Evolutionary conservation across 2,329 filamentous ascomycete species (phyloP), one percentile per base, ranked within the genome.

Genomic region (Penicillium sp.): DNA sequence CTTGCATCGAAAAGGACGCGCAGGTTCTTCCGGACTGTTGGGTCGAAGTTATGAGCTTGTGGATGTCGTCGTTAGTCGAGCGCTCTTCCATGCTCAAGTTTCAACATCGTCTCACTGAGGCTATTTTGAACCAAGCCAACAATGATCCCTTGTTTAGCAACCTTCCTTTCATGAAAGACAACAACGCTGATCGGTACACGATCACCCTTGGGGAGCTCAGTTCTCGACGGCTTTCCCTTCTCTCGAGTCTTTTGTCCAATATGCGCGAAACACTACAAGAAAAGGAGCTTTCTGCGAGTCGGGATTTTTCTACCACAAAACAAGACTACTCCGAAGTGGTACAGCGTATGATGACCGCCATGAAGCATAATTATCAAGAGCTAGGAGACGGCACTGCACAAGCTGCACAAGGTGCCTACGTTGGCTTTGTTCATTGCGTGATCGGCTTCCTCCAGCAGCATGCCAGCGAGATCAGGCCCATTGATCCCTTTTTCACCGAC

Each of bases 371-470:
- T 54, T 87, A 86, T 55, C 76, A 80, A 53, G 81, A 84, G 55
- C 71, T 85, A 5, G 75, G 76, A 4, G 71, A 63, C 40, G 65
- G 66, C 8, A 58, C 50, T 3, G 52, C 61, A 36, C 61, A 65
- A 24, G 57, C 65, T 42, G 65, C 63, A 3, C 78, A 78, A 45
- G 81, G 83, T 10, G 73, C 77, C 2, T 87, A 87, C 62, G 81
- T 86, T 6, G 75, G 79, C 9, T 87, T 88, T 62, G 83, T 87
- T 5, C 85, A 88, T 54, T 72, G 75, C 14, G 74, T 87, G 2
- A 78, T 88, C 3, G 78, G 80, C 18, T 81, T 81, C 56, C 68
- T 87, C 44, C 84, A 87, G 61, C 82, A 88, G 60, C 80, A 87
- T 58, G 81, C 81, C 1, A 74, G 77, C 31, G 81, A 69, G 16